Base-by-base conservation (phyloP, 106 monocot genomes). In the Phalaenopsis aphrodite region DNA sequence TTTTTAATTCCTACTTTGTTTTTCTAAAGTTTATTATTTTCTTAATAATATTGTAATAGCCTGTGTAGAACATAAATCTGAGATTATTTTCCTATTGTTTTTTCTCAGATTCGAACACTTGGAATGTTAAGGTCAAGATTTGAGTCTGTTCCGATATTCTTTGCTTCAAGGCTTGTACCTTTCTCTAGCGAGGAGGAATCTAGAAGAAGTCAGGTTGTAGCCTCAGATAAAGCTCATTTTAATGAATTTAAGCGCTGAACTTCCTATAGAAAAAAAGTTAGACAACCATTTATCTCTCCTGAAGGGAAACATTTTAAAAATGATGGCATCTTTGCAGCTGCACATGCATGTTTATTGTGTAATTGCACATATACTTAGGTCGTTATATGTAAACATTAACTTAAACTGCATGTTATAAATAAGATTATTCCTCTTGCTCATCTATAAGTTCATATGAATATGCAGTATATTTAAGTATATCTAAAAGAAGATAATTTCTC, bases 101-200 rank as follows among this genome's bases (percentile, higher is more conserved):
- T 76, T 30, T 17, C 64, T 66, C 86, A 97, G 97, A 97, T 97
- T 77, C 84, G 97, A 58, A 97, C 97, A n/a, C 89, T 97, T 55
- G 97, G 94, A 39, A 97, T 97, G 97, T 82, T 97, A 82, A 86
- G 94, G 65, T 94, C 97, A 41, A 88, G 97, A 88, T 97, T 97
- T 89, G 90, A 92, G 41, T 81, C 92, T 72, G 85, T 97, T 61
- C 97, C 97, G 41, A 77, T 75, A 69, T 87, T 86, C 73, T 97
- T 94, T 85, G 87, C 82, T 77, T 81, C 88, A 78, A 71, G 82
- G 12, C 83, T 97, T 56, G 90, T 94, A 56, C 94, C 97, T 76
- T 75, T 17, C 0, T 81, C 84, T 42, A 81, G 82, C 55, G 85
- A 83, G 55, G 85, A 71, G 41, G 82, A 81, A 77, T 73, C 80